Evolutionary conservation across 495 filamentous ascomycete species (phyloP).

Genomic region (Penicillium paradoxum): DNA sequence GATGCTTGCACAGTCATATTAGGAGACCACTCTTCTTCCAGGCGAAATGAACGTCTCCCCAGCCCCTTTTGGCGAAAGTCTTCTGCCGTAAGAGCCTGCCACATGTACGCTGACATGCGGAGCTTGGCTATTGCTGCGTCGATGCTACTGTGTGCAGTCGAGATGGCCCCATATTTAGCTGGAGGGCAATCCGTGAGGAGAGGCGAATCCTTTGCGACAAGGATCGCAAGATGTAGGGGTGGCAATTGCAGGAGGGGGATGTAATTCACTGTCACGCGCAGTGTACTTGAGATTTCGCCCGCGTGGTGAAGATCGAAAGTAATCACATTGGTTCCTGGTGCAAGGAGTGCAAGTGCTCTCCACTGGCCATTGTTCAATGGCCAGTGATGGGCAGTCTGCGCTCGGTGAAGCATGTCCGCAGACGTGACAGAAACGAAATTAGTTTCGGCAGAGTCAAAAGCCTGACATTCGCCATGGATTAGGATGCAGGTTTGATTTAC

Average conservation of each 20-base stretch:
- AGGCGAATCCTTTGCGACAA: conserved; percentile 44
- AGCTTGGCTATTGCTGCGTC: conserved; percentile 45
- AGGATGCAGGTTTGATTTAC: conserved; percentile 13
- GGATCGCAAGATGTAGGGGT: conserved; percentile 47
- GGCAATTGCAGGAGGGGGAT: conserved; percentile 32
- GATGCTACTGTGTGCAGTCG: conserved; percentile 33
- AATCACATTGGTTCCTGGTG: conserved; percentile 14
- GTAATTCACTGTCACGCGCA: conserved; percentile 20
- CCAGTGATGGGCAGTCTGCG: conserved; percentile 10
- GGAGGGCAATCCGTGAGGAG: conserved; percentile 38
- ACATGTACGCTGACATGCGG: conserved; percentile 49
- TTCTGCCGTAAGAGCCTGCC: conserved; percentile 47
- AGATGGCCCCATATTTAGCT: conserved; percentile 27
- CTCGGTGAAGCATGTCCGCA: background rate
- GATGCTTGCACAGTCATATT: conserved; percentile 26
- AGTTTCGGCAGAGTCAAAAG: background rate
- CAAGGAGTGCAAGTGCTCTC: conserved; percentile 15
- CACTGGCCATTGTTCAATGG: conserved; percentile 13
- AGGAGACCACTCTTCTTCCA: conserved; percentile 45
- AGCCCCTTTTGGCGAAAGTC: conserved; percentile 43
- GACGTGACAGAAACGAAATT: conserved; percentile 5
- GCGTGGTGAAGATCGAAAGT: conserved; percentile 6
- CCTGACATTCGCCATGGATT: conserved; percentile 6
- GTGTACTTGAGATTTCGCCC: background rate
- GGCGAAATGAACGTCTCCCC: conserved; percentile 45